A percentile compares a stretch with the other conserved stretches of the same genome.
Evolutionary conservation across 306 rosid species (phyloP).

Genomic region (Mimosa pudica): DNA sequence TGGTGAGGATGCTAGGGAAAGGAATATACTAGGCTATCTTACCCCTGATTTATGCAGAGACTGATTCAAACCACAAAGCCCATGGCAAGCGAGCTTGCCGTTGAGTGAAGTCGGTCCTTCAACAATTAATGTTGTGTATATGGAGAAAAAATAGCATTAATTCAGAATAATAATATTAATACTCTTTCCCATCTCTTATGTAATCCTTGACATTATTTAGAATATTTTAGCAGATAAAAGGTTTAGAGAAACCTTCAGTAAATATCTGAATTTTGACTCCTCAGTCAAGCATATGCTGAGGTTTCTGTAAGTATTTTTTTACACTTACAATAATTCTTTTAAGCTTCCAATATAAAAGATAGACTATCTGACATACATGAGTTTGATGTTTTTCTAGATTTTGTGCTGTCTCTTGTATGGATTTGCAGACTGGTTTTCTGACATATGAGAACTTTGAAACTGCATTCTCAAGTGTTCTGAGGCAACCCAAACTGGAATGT

Average conservation of each 20-base stretch:
- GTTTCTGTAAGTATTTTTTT: constrained; percentile 72
- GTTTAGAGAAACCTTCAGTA: constrained; percentile 57
- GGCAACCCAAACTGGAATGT: constrained; percentile 82
- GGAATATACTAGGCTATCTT: too few relatives aligned
- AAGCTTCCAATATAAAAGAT: constrained; percentile 2
- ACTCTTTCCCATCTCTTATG: constrained; percentile 26
- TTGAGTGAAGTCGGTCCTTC: too few relatives aligned
- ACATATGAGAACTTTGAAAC: constrained; percentile 64
- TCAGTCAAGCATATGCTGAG: constrained; percentile 63
- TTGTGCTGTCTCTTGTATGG: constrained; percentile 73
- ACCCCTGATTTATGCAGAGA: too few relatives aligned
- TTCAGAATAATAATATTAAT: constrained; percentile 27
- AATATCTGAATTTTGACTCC: constrained; percentile 56
- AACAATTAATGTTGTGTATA: not conserved
- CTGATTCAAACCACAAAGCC: too few relatives aligned
- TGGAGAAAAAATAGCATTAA: constrained; percentile 8
- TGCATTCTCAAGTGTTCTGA: constrained; percentile 65
- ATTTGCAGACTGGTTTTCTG: constrained; percentile 69
- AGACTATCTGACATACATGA: constrained; percentile 30
- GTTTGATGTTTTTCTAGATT: constrained; percentile 58
- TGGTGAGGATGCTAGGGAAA: too few relatives aligned
- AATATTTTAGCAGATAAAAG: constrained; percentile 63
- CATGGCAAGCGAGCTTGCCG: too few relatives aligned
- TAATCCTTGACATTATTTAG: constrained; percentile 73
- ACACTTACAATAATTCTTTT: not conserved